A percentile compares a stretch with the other conserved stretches of the same genome.
Conservation (phyloP, 495 filamentous ascomycete genomes). For the Collariella sp. region DNA sequence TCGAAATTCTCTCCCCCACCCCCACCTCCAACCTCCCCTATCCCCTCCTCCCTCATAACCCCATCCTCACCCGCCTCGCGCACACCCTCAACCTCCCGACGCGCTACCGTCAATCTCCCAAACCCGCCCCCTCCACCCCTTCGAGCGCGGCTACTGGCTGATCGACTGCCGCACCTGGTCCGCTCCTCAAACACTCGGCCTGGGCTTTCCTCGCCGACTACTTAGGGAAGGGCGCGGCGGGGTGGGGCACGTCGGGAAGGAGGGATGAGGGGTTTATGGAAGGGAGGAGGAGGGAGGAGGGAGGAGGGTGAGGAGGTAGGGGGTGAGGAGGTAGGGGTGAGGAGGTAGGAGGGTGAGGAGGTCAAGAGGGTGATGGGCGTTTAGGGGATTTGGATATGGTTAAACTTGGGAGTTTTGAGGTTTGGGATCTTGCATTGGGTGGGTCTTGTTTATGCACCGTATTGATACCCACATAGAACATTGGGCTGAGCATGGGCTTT, state of each 20-base stretch:
- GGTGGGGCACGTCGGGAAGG: constrained; percentile 55
- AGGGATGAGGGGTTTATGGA: constrained; percentile 38
- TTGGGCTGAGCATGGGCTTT: not conserved
- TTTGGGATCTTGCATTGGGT: not conserved
- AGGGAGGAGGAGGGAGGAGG: constrained; percentile 31
- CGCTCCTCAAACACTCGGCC: constrained; percentile 34
- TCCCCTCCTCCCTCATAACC: constrained; percentile 41
- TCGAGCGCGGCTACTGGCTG: constrained; percentile 65
- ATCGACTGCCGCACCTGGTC: constrained; percentile 44
- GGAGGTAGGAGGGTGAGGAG: not conserved
- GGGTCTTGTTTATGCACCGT: not conserved
- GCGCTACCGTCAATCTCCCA: constrained; percentile 46
- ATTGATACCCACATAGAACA: constrained; percentile 3
- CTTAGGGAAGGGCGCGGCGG: constrained; percentile 49
- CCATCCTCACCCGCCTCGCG: constrained; percentile 44
- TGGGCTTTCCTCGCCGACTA: constrained; percentile 57
- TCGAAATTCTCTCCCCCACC: constrained; percentile 36
- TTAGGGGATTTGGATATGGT: not conserved
- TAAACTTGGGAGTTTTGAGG: not conserved
- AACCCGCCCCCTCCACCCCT: constrained; percentile 40
- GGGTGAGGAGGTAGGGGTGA: constrained; percentile 22
- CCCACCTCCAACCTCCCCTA: constrained; percentile 17
- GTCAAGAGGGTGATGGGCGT: not conserved
- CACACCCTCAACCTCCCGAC: constrained; percentile 40
- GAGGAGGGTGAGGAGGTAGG: constrained; percentile 38